A percentile compares a stretch with the other conserved stretches of the same genome.
Conservation (phyloP, 2,329 filamentous ascomycete species). For the Monosporascus cannonballus region DNA sequence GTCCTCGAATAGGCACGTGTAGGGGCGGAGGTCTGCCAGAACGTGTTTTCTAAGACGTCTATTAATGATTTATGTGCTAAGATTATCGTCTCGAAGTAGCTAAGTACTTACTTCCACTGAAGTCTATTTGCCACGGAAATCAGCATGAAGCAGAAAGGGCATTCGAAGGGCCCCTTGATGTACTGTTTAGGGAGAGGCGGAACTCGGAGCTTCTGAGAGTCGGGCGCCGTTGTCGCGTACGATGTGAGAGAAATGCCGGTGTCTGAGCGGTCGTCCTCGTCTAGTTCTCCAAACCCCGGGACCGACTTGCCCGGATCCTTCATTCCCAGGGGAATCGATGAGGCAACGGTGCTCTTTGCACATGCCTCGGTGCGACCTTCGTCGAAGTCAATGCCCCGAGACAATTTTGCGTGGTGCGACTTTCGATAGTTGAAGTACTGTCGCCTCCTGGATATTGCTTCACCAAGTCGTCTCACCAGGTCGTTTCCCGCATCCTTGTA, state of each 20-base stretch:
- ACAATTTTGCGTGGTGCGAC: constrained; percentile 27
- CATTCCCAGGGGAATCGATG: constrained; percentile 13
- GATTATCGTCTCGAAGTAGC: neutral
- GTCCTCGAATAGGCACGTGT: constrained; percentile 24
- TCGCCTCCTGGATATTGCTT: constrained; percentile 27
- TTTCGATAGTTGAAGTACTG: constrained; percentile 32
- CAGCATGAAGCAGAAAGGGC: constrained; percentile 33
- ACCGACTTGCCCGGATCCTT: constrained; percentile 3
- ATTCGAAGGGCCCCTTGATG: constrained; percentile 26
- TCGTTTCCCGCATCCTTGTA: constrained; percentile 13
- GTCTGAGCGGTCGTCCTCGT: constrained; percentile 17
- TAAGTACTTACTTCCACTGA: constrained; percentile 26
- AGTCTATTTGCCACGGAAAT: constrained; percentile 18
- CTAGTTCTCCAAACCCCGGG: constrained; percentile 3
- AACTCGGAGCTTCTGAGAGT: constrained; percentile 6
- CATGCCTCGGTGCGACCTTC: constrained; percentile 4
- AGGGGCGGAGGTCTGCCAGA: constrained; percentile 31
- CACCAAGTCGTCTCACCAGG: constrained; percentile 22
- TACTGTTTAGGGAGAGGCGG: constrained; percentile 19
- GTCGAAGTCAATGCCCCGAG: constrained; percentile 14
- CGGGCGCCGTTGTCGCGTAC: constrained; percentile 19
- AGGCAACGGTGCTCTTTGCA: constrained; percentile 14
- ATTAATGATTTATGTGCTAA: neutral
- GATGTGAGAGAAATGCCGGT: constrained; percentile 22
- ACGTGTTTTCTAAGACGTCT: constrained; percentile 26